A percentile compares a stretch with the other conserved stretches of the same genome.
Evolutionary conservation across 768 basidiomycete species (phyloP).

Genomic region (Tricholoma sp.): DNA sequence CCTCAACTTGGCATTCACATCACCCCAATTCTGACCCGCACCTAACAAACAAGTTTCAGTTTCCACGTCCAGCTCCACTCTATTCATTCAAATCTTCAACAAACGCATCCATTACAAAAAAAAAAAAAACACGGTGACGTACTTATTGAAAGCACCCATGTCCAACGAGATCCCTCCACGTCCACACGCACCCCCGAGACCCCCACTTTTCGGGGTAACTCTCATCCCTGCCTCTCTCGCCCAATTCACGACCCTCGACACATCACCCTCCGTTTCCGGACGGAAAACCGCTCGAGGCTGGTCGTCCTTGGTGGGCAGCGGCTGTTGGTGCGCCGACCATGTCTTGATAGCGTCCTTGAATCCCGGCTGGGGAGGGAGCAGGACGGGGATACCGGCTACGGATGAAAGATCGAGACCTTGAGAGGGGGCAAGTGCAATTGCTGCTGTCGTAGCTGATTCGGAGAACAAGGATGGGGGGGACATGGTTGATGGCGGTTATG

Average conservation of each 20-base stretch:
- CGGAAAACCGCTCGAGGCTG: not conserved
- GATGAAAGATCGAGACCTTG: constrained; percentile 8
- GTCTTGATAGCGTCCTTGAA: not conserved
- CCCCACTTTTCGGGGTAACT: not conserved
- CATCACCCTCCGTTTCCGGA: not conserved
- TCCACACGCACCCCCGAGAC: not conserved
- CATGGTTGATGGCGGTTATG: too few species aligned
- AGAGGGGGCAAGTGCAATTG: not conserved
- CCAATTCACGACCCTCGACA: not conserved
- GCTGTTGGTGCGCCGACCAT: not conserved
- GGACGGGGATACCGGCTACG: not conserved
- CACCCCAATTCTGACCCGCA: not conserved
- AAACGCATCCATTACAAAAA: too few species aligned
- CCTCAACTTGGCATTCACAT: not conserved
- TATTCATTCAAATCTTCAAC: not conserved
- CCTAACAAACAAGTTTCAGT: not conserved
- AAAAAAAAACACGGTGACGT: too few species aligned
- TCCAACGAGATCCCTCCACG: constrained; percentile 1
- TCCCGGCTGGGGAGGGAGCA: not conserved
- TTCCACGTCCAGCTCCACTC: not conserved
- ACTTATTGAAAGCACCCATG: not conserved
- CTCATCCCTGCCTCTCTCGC: not conserved
- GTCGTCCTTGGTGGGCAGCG: not conserved
- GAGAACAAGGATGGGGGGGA: not conserved
- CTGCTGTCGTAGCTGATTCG: not conserved